Evolutionary conservation across 2,329 filamentous ascomycete genomes (phyloP), one percentile per base, ranked within the genome.

Genomic region (Penicillium sp.): DNA sequence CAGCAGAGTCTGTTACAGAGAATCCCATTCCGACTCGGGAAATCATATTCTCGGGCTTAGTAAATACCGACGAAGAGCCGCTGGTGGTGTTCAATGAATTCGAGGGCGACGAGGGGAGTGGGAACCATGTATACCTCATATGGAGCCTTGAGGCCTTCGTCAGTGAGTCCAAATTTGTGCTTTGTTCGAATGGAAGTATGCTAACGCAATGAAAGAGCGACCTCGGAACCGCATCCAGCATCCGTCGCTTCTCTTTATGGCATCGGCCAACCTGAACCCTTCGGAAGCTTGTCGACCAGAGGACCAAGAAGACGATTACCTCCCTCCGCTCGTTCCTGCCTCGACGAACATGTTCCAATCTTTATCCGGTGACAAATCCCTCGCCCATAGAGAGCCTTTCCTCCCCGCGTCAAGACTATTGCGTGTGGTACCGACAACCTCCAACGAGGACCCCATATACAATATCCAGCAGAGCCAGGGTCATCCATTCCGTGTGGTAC

Each of bases 341-440:
- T 77, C 79, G 0, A 66, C 74, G 8, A 83, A 82, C 50, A 69
- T 83, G 13, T 68, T 83, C 8, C 75, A 80, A 52, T 69, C 79
- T 3, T 72, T 82, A 42, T 71, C 74, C 18, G 69, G 68, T 36
- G 75, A 78, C 49, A 74, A 75, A 35, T 67, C 69, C 2, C 62
- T 77, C 24, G 60, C 61, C n/a, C 68, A 70, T 20, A 68, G 71
- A 23, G 66, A 74, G 36, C 76, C 79, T 20, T 77, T 76, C 48
- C 70, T 83, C 9, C 78, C 79, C n/a, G 77, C 79, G 20, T 75
- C 77, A 35, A 69, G 77, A 39, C 74, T 82, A 40, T 72, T 76
- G 51, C 78, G 78, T 51, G 76, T 81, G 31, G 71, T 77, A 2
- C 79, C 78, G 1, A 71, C 71, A 10, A 67, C 76, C 6, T 69